Percentiles rank a stretch among this genome's conserved stretches.
phyloP scores from a whole-genome alignment of 2,329 filamentous ascomycete species.

The Pestalotiopsis sp. region DNA sequence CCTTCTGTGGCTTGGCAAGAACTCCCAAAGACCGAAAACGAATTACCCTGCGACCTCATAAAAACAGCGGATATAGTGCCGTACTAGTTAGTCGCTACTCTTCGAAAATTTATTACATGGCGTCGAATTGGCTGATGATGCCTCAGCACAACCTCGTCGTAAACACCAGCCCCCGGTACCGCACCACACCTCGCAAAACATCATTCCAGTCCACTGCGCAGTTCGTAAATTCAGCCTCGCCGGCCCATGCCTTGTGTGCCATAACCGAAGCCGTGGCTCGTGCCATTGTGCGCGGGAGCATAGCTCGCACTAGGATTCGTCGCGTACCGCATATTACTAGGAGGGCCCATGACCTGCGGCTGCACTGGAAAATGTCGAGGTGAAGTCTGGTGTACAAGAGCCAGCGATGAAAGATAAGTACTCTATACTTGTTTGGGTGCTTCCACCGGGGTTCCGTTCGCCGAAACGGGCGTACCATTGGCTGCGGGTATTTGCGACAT shows the following conservation, averaged over 20 bases:
- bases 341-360: neutral
- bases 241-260: neutral
- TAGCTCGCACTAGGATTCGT: neutral
- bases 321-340: neutral
- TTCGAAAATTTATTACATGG: neutral
- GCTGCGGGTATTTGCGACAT: conserved; percentile 18
- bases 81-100: neutral
- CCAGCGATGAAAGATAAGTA: neutral
- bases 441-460: conserved; percentile 27
- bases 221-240: too few species aligned
- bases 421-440: conserved; percentile 7
- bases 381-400: neutral
- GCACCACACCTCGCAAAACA: too few species aligned
- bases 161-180: too few species aligned
- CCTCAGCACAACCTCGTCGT: too few species aligned
- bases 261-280: neutral
- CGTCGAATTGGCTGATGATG: neutral
- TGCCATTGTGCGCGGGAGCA: neutral
- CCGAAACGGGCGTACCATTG: conserved; percentile 25
- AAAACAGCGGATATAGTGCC: neutral
- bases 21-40: neutral
- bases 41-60: neutral
- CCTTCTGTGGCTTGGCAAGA: neutral
- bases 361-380: neutral
- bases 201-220: too few species aligned